Conservation (phyloP, 306 rosid genomes). For the Quercus agrifolia region DNA sequence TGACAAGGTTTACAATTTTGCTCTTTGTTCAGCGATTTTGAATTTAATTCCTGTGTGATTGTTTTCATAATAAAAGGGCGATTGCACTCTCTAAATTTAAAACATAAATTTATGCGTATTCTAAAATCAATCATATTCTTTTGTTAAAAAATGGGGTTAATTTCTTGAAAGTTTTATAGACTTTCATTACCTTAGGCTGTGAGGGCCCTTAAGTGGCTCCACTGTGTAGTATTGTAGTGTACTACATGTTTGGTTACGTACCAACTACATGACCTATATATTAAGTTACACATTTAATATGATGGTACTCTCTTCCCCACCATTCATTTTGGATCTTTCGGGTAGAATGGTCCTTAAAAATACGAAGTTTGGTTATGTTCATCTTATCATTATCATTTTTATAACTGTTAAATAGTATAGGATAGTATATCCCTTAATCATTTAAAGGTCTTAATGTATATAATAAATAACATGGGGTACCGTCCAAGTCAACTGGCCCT, state of each 20-base stretch:
- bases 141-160: background rate
- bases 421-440: background rate
- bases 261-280: background rate
- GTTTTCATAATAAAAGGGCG: too few species aligned
- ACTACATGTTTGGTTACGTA: background rate
- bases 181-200: background rate
- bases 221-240: background rate
- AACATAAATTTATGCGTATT: too few species aligned
- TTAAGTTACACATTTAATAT: background rate
- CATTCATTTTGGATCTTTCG: background rate
- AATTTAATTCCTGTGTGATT: too few species aligned
- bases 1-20: too few species aligned
- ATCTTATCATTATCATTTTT: background rate
- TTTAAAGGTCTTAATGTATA: background rate
- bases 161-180: background rate
- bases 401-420: background rate
- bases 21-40: too few species aligned
- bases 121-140: too few species aligned
- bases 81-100: too few species aligned
- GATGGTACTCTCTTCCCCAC: background rate
- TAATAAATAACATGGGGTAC: background rate
- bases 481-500: slow-evolving; percentile 17
- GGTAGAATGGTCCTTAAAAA: background rate
- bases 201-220: background rate
- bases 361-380: too few species aligned